A percentile compares a stretch with the other conserved stretches of the same genome.
Evolutionary conservation across 257 asterid species (phyloP).

Genomic region (Cruciata laevipes): DNA sequence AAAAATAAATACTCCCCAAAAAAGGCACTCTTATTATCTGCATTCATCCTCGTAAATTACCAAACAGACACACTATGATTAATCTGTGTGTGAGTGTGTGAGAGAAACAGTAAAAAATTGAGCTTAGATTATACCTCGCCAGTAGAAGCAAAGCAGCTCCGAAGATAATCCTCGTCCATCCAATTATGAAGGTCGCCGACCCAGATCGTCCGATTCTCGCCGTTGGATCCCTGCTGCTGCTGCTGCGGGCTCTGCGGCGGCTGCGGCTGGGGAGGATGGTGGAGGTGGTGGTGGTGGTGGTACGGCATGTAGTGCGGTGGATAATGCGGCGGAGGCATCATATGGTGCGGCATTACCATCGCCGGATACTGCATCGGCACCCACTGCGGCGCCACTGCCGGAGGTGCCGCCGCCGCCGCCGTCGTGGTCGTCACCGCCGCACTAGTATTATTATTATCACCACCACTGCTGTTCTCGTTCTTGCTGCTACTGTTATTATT

Average conservation of each 20-base stretch:
- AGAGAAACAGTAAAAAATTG: background rate
- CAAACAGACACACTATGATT: background rate
- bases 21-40: background rate
- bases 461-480: conserved; percentile 4
- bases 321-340: conserved; percentile 60
- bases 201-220: conserved; percentile 92
- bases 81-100: background rate
- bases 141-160: conserved; percentile 81
- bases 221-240: conserved; percentile 50
- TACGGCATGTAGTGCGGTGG: conserved; percentile 67
- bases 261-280: conserved; percentile 20
- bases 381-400: conserved; percentile 42
- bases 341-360: conserved; percentile 81
- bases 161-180: conserved; percentile 98
- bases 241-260: conserved; percentile 29
- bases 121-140: conserved; percentile 49
- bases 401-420: conserved; percentile 11
- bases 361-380: conserved; percentile 74
- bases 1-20: background rate
- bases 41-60: background rate
- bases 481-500: conserved; percentile 16
- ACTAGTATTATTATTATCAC: conserved; percentile 8
- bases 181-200: conserved; percentile 85
- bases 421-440: conserved; percentile 8
- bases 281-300: conserved; percentile 32